phyloP scores from a whole-genome alignment of 805 yeast species.

The Kuraishia floccosa region DNA sequence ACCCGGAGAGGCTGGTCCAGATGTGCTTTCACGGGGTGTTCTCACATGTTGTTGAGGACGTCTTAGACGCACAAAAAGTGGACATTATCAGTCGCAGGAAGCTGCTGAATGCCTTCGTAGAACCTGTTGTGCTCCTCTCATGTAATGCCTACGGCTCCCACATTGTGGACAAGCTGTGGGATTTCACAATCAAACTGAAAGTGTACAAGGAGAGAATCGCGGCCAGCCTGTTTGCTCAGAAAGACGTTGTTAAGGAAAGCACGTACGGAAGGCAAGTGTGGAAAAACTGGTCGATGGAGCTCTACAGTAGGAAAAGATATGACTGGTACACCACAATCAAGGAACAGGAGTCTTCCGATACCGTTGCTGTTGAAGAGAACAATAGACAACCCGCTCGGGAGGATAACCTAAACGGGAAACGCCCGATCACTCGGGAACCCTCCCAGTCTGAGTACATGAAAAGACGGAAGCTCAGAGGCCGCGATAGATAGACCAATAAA shows the following conservation, averaged over 20 bases:
- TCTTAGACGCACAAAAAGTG: slow-evolving; percentile 36
- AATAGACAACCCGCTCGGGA: no score
- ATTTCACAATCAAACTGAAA: slow-evolving; percentile 63
- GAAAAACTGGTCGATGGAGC: slow-evolving; percentile 91
- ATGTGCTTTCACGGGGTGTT: slow-evolving; percentile 87
- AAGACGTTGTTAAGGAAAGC: slow-evolving; percentile 70
- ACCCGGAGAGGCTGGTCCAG: slow-evolving; percentile 48
- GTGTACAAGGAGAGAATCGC: slow-evolving; percentile 84
- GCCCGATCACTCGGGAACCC: no score
- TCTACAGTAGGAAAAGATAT: slow-evolving; percentile 55
- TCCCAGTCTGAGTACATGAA: no score
- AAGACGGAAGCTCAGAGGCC: no score
- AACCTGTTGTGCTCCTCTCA: slow-evolving; percentile 45
- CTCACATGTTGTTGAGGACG: slow-evolving; percentile 75
- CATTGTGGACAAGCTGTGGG: slow-evolving; percentile 77
- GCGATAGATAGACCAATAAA: no score
- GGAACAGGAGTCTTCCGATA: slow-evolving; percentile 29
- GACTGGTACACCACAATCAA: slow-evolving; percentile 74
- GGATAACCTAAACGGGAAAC: no score
- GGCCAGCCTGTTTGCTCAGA: slow-evolving; percentile 42
- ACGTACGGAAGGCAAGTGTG: slow-evolving; percentile 84
- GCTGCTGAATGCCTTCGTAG: slow-evolving; percentile 54
- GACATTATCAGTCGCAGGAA: slow-evolving; percentile 47
- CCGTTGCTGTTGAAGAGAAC: no score
- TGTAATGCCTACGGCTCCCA: slow-evolving; percentile 90